Percentiles rank a stretch among this genome's conserved stretches.
Conservation (phyloP, 495 filamentous ascomycete genomes). For the Cercophora scortea region DNA sequence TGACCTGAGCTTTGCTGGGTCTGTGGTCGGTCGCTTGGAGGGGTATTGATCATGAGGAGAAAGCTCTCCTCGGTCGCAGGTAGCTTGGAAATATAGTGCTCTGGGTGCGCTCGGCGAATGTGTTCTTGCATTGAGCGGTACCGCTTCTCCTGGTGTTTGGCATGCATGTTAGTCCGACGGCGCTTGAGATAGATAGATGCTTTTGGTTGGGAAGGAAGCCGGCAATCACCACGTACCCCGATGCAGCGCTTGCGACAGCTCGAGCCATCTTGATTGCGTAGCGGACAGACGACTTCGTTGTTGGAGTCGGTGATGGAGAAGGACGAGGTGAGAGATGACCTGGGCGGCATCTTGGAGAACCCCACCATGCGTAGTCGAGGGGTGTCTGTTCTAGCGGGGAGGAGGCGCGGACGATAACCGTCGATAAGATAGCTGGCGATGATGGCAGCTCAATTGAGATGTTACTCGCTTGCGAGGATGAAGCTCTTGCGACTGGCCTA, state of each 20-base stretch:
- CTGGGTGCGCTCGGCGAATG: conserved; percentile 93
- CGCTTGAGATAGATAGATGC: background rate
- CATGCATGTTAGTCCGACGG: background rate
- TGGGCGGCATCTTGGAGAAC: conserved; percentile 68
- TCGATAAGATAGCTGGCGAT: conserved; percentile 24
- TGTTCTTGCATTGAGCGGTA: conserved; percentile 99
- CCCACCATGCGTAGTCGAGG: conserved; percentile 42
- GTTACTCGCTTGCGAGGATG: conserved; percentile 11
- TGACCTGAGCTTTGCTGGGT: conserved; percentile 9
- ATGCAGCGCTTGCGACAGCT: conserved; percentile 96
- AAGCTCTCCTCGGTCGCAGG: conserved; percentile 99
- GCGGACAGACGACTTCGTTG: conserved; percentile 94
- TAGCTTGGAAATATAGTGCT: conserved; percentile 97
- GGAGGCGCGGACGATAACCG: conserved; percentile 28
- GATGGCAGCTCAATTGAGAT: conserved; percentile 29
- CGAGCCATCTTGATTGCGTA: conserved; percentile 93
- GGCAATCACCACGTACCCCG: conserved; percentile 62
- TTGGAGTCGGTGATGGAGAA: conserved; percentile 88
- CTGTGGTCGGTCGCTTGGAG: conserved; percentile 71
- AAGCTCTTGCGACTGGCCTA: conserved; percentile 16
- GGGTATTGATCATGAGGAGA: conserved; percentile 85
- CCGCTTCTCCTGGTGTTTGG: conserved; percentile 68
- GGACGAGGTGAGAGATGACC: conserved; percentile 77
- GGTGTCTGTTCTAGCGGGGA: conserved; percentile 20
- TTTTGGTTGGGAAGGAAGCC: background rate